Evolutionary conservation across 768 basidiomycete species (phyloP), one percentile per base, ranked within the genome.

Genomic region (Russula ochroleuca): DNA sequence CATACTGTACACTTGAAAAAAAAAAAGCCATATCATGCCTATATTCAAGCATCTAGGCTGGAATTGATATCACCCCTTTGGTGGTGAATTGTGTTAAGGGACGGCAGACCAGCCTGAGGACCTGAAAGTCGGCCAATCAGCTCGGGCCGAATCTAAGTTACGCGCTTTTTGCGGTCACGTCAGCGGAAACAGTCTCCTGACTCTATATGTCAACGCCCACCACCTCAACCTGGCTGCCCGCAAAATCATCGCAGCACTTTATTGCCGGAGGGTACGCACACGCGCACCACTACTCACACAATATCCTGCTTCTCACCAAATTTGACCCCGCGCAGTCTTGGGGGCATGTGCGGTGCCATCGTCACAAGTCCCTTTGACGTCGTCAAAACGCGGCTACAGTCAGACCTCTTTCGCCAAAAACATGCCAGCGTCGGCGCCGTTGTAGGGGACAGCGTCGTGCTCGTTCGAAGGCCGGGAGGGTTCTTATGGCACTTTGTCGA

Each of bases 351-450:
- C 71, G 97, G 96, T 38, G 94, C 94, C 19, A 89, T 97, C 63
- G 87, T 98, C 3, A 99, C 97, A 0, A 94, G 93, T 49, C 96
- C 97, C 0, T 96, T 99, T 70, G 97, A 99, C 75, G 94, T 99
- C 37, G 94, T 98, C 66, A 98, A 98, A 78, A 99, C 97, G 48
- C 88, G 97, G 4, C 79, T 98, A 8, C 97, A 99, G 76, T 96
- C 94, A 2, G 87, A 87, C 75, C 78, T 98, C 23, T 97, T 94
- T 72, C 75, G 77, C 35, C 78, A 79, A 62, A 80, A 79, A 58
- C 76, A 78, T 45, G 57, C 70, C 5, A 69, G 75, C 10, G 66
- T 75, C 19, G 63, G 73, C 14, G 64, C 64, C 3, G 54, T 75
- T 9, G 67, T 72, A 62, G 64, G 71, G 63, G 61, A 74, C 69